Evolutionary conservation across 169 alveolate genomes (phyloP).

Genomic region (Ichthyophthirius multifiliis): DNA sequence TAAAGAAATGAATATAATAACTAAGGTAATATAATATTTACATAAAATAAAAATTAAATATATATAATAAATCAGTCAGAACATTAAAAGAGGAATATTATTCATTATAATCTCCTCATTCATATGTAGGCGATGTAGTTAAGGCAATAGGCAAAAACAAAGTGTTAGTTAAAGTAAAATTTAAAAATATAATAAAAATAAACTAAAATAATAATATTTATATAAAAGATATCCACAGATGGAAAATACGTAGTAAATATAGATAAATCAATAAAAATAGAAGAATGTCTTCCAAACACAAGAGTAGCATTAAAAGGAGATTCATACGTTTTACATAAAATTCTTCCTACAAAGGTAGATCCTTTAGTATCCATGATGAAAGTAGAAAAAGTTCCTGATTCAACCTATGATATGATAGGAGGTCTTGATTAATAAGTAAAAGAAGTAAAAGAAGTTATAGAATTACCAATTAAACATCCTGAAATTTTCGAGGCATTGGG

Average conservation of each 20-base stretch:
- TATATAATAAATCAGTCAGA: conserved; percentile 65
- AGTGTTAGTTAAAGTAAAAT: conserved; percentile 93
- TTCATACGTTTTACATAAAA: conserved; percentile 92
- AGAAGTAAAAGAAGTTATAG: conserved; percentile 99
- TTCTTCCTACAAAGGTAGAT: conserved; percentile 97
- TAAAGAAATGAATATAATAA: conserved; percentile 97
- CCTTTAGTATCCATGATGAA: conserved; percentile 99
- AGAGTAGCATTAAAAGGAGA: conserved; percentile 78
- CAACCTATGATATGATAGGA: conserved; percentile 94
- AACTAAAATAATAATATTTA: neutral
- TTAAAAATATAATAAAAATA: neutral
- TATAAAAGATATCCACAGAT: conserved; percentile 80
- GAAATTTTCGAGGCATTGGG: conserved; percentile 98
- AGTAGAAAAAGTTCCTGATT: conserved; percentile 99
- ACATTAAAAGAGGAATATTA: conserved; percentile 95
- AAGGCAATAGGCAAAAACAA: conserved; percentile 97
- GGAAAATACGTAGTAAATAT: conserved; percentile 98
- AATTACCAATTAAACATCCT: conserved; percentile 99
- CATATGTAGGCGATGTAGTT: conserved; percentile 98
- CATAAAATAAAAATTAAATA: neutral
- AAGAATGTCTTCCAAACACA: conserved; percentile 93
- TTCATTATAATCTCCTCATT: conserved; percentile 93
- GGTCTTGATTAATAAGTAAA: conserved; percentile 98
- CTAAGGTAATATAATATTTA: conserved; percentile 53
- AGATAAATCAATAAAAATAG: conserved; percentile 88